These are phyloP conservation scores for Lumnitzera littorea DNA, from an alignment of 345 rosid species.

Conservation along the genomic window DNA sequence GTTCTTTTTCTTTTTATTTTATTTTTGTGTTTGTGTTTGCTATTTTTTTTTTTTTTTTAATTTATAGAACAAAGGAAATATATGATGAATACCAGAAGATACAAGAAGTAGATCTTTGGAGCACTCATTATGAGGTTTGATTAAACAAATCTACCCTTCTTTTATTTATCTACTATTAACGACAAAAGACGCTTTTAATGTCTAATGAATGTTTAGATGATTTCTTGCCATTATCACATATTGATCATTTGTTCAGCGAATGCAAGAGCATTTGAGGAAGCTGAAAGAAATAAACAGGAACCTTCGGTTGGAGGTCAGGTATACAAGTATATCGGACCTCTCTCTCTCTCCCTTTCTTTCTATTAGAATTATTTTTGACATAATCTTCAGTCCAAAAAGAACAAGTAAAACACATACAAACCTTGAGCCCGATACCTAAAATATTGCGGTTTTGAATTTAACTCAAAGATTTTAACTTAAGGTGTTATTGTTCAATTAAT, in stretches of 20 bases:
- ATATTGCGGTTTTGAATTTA: too few relatives aligned
- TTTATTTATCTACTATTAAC: too few relatives aligned
- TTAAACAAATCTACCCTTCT: too few relatives aligned
- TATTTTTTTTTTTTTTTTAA: not conserved
- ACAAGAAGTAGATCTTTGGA: slow-evolving; percentile 48
- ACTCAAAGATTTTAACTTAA: too few relatives aligned
- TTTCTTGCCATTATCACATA: not conserved
- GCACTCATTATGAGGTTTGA: slow-evolving; percentile 38
- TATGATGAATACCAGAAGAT: slow-evolving; percentile 41
- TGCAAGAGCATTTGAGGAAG: slow-evolving; percentile 44
- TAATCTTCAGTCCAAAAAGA: too few relatives aligned
- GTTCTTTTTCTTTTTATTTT: not conserved
- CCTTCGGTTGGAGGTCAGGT: slow-evolving; percentile 47
- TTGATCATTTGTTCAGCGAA: slow-evolving; percentile 26
- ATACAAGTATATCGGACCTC: not conserved
- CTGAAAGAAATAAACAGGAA: slow-evolving; percentile 41
- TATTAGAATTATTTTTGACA: too few relatives aligned
- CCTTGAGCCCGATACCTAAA: too few relatives aligned
- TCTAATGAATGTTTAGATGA: too few relatives aligned
- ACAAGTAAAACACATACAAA: too few relatives aligned
- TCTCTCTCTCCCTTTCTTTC: too few relatives aligned
- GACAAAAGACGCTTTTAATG: too few relatives aligned
- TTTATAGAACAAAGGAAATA: slow-evolving; percentile 33
- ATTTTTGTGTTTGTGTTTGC: not conserved
- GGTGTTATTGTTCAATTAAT: too few relatives aligned